Percentiles rank a stretch among this genome's conserved stretches.
Conservation (phyloP, 768 basidiomycete genomes). For the Amanita rimosa region DNA sequence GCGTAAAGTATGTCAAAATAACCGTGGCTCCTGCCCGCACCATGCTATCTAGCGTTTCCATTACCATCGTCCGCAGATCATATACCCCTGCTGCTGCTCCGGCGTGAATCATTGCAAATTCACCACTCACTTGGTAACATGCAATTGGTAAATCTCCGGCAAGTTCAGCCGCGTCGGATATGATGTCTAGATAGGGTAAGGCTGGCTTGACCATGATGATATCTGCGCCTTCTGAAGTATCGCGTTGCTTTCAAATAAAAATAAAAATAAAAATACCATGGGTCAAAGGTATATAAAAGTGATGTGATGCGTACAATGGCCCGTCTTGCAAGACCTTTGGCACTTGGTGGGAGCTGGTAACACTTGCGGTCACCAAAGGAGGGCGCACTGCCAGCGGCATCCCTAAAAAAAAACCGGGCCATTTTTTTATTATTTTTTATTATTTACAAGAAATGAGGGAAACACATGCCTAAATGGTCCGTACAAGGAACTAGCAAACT, state of each 20-base stretch:
- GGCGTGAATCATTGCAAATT: conserved; percentile 95
- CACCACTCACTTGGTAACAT: conserved; percentile 95
- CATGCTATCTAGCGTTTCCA: conserved; percentile 88
- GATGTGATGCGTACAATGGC: conserved; percentile 55
- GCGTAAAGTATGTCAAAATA: conserved; percentile 93
- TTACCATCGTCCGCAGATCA: conserved; percentile 84
- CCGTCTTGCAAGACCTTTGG: conserved; percentile 81
- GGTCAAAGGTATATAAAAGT: not conserved
- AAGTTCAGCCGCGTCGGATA: conserved; percentile 75
- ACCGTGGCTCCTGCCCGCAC: conserved; percentile 46
- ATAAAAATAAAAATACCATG: no score
- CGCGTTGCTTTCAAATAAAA: conserved; percentile 76
- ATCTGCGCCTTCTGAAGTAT: conserved; percentile 85
- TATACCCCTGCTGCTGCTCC: conserved; percentile 94
- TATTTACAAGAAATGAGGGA: not conserved
- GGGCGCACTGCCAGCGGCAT: conserved; percentile 95
- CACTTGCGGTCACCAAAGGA: conserved; percentile 95
- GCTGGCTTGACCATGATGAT: conserved; percentile 74
- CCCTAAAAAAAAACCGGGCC: conserved; percentile 55
- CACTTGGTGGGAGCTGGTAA: conserved; percentile 90
- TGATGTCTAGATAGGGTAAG: conserved; percentile 93
- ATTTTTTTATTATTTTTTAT: not conserved
- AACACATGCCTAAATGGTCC: conserved; percentile 81
- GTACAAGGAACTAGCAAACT: conserved; percentile 92
- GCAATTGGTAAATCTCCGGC: conserved; percentile 88